phyloP scores from a whole-genome alignment of 1,284 basidiomycete genomes.

The Apiotrichum brassicae region DNA sequence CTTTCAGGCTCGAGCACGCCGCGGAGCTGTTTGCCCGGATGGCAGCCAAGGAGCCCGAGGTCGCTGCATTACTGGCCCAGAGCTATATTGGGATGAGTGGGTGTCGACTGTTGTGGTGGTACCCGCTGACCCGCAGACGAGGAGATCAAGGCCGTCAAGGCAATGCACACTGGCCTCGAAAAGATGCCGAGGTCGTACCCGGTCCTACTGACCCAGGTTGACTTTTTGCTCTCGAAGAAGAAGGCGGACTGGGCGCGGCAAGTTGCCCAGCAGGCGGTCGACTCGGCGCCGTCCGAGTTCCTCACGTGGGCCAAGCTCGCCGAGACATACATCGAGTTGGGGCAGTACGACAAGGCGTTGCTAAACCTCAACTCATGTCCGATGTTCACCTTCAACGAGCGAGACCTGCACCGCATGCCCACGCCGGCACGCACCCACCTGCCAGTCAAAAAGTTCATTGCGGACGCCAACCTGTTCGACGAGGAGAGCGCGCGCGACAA shows the following conservation, averaged over 20 bases:
- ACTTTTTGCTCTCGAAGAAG: conserved; percentile 77
- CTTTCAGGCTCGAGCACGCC: conserved; percentile 76
- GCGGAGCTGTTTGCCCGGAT: conserved; percentile 95
- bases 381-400: conserved; percentile 99
- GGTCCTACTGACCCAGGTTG: conserved; percentile 86
- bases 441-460: conserved; percentile 77
- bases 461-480: conserved; percentile 59
- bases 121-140: conserved; percentile 58
- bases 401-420: conserved; percentile 84
- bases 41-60: conserved; percentile 76
- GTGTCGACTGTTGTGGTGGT: too few species aligned
- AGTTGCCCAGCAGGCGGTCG: conserved; percentile 89
- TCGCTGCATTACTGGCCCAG: conserved; percentile 77
- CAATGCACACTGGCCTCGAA: conserved; percentile 78
- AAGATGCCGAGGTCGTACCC: conserved; percentile 87
- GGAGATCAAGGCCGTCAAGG: conserved; percentile 95
- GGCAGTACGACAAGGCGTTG: conserved; percentile 76
- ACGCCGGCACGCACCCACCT: conserved; percentile 76
- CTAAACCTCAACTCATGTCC: conserved; percentile 97
- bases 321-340: conserved; percentile 85
- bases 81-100: conserved; percentile 96
- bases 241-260: conserved; percentile 84
- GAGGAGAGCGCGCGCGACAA: conserved; percentile 65
- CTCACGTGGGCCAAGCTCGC: conserved; percentile 98
- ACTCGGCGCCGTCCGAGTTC: conserved; percentile 95